These are phyloP conservation scores for Alternaria postmessia DNA, from an alignment of 2,329 filamentous ascomycete species.

Conservation along the genomic window DNA sequence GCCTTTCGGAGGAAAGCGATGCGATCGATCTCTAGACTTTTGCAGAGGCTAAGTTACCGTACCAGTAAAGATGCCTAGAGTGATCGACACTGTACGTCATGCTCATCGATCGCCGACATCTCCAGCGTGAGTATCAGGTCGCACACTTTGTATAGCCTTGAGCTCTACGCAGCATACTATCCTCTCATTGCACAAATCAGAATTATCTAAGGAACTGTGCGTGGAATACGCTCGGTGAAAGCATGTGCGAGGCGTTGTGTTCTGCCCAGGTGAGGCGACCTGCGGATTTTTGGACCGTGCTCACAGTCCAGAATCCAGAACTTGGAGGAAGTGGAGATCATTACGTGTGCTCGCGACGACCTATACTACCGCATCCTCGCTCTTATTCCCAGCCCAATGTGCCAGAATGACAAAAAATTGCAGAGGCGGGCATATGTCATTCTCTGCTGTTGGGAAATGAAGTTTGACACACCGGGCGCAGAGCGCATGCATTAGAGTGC, in stretches of 20 bases:
- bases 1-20: neutral
- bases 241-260: neutral
- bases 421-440: conserved; percentile 1
- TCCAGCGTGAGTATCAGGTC: neutral
- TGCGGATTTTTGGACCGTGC: neutral
- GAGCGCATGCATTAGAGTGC: neutral
- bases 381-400: neutral
- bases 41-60: conserved; percentile 1
- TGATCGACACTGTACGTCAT: conserved; percentile 3
- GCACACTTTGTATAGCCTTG: neutral
- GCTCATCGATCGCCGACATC: neutral
- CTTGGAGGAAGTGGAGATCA: conserved; percentile 7
- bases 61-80: neutral
- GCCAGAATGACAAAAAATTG: neutral
- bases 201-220: neutral
- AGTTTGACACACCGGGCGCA: conserved; percentile 2
- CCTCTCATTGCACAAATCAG: neutral
- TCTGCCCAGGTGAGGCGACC: neutral
- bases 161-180: neutral
- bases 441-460: conserved; percentile 5
- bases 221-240: neutral
- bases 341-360: conserved; percentile 10
- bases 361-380: neutral
- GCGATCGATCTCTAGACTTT: neutral
- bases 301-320: neutral